Percentiles rank a stretch among this genome's conserved stretches.
Evolutionary conservation across 2,329 filamentous ascomycete species (phyloP).

Genomic region (Aspergillus bombycis): DNA sequence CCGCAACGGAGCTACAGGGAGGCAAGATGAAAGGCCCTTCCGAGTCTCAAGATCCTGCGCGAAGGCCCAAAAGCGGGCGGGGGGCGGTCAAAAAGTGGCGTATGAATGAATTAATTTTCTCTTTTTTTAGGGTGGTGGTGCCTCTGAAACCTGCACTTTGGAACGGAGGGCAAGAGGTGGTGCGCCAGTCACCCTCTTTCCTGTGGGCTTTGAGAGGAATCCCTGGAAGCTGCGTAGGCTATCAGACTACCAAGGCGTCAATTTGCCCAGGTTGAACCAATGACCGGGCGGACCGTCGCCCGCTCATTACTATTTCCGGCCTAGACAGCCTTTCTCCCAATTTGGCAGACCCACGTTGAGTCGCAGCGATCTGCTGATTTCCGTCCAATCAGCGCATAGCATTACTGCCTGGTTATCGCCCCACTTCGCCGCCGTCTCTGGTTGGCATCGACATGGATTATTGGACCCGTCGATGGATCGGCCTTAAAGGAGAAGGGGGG

Average conservation of each 20-base stretch:
- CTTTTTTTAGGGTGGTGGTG: conserved; percentile 5
- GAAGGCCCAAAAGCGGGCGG: conserved; percentile 23
- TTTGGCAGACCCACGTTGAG: conserved; percentile 14
- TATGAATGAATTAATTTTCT: conserved; percentile 18
- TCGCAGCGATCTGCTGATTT: conserved; percentile 22
- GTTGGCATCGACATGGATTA: conserved; percentile 7
- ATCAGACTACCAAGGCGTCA: conserved; percentile 21
- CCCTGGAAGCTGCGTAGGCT: conserved; percentile 22
- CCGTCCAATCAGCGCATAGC: conserved; percentile 18
- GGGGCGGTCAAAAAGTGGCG: conserved; percentile 22
- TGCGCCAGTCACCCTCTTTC: conserved; percentile 11
- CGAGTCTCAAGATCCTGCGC: conserved; percentile 17
- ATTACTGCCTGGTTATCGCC: conserved; percentile 23
- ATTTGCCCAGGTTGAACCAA: conserved; percentile 17
- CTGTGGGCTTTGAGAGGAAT: conserved; percentile 12
- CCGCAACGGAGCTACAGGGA: conserved; percentile 12
- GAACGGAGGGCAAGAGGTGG: conserved; percentile 11
- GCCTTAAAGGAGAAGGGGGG: conserved; percentile 7
- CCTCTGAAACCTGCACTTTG: conserved; percentile 20
- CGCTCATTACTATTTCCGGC: conserved; percentile 18
- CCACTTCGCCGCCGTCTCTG: conserved; percentile 20
- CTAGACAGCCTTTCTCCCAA: conserved; percentile 17
- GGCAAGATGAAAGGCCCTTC: conserved; percentile 3
- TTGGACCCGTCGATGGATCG: conserved; percentile 9
- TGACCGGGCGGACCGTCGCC: conserved; percentile 2